Percentiles rank a stretch among this genome's conserved stretches.
These are phyloP conservation scores for Solanum medicagineum DNA, from an alignment of 257 asterid genomes.

Conservation along the genomic window DNA sequence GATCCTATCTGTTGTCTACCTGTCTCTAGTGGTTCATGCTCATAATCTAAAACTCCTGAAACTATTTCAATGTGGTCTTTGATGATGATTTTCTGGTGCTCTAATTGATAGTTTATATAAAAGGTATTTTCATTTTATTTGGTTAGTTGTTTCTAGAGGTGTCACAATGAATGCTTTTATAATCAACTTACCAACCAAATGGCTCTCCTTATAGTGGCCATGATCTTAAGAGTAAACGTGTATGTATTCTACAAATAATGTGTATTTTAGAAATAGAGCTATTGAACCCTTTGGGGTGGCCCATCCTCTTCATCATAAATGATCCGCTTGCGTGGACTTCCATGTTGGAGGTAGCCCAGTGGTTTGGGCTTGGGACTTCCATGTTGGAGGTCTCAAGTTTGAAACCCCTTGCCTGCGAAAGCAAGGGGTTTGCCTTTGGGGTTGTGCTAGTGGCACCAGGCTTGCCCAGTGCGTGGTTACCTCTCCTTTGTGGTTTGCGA, in stretches of 20 bases:
- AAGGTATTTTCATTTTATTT: neutral
- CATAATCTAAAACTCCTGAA: neutral
- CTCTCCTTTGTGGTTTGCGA: too few species aligned
- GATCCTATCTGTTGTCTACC: neutral
- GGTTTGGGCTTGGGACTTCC: too few species aligned
- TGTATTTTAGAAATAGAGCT: neutral
- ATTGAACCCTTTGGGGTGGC: too few species aligned
- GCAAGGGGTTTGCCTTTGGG: too few species aligned
- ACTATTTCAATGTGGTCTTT: neutral
- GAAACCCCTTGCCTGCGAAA: too few species aligned
- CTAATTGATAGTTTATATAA: neutral
- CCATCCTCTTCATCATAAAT: too few species aligned
- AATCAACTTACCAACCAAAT: neutral
- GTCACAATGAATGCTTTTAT: neutral
- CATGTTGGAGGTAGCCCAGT: too few species aligned
- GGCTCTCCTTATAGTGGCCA: neutral
- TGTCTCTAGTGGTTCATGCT: neutral
- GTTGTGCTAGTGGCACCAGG: too few species aligned
- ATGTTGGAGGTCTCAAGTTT: too few species aligned
- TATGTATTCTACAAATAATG: neutral
- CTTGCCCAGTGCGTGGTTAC: too few species aligned
- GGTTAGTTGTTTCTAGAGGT: neutral
- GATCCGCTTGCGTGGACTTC: too few species aligned
- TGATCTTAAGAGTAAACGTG: neutral
- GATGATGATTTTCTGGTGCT: neutral